Percentiles rank a stretch among this genome's conserved stretches.
Conservation (phyloP, 768 basidiomycete genomes). For the Termitomyces sp. region DNA sequence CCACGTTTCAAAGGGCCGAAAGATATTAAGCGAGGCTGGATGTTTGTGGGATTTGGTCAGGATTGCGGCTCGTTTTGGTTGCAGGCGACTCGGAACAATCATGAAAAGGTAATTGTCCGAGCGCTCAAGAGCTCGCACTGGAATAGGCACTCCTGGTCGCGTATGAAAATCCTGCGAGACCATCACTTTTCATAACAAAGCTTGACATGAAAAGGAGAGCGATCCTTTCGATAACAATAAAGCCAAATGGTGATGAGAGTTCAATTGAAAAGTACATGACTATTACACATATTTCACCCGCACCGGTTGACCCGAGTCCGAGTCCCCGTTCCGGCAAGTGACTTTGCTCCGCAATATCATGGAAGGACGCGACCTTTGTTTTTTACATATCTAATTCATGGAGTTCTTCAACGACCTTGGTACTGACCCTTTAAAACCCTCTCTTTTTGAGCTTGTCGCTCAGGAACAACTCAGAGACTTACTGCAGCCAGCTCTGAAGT, state of each 20-base stretch:
- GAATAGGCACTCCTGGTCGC: background rate
- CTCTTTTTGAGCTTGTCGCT: constrained; percentile 88
- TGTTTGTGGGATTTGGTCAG: constrained; percentile 5
- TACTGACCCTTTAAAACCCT: constrained; percentile 70
- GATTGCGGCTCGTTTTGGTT: background rate
- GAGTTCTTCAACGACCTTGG: constrained; percentile 82
- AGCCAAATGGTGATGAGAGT: background rate
- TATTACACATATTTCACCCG: background rate
- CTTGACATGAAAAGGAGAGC: background rate
- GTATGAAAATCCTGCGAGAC: background rate
- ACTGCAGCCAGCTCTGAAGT: constrained; percentile 92
- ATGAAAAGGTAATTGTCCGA: background rate
- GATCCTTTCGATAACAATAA: background rate
- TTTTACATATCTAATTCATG: constrained; percentile 37
- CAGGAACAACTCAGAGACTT: constrained; percentile 92
- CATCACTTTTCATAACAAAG: background rate
- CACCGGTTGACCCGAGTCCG: constrained; percentile 11
- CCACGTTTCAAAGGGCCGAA: constrained; percentile 15
- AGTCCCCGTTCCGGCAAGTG: constrained; percentile 9
- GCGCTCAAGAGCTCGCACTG: background rate
- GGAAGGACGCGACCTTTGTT: constrained; percentile 7
- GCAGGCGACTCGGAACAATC: background rate
- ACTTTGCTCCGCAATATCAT: constrained; percentile 8
- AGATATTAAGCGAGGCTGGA: constrained; percentile 11
- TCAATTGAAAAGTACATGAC: background rate